Percentiles rank a stretch among this genome's conserved stretches.
Evolutionary conservation across 306 rosid species (phyloP).

Genomic region (Pachyrhizus erosus): DNA sequence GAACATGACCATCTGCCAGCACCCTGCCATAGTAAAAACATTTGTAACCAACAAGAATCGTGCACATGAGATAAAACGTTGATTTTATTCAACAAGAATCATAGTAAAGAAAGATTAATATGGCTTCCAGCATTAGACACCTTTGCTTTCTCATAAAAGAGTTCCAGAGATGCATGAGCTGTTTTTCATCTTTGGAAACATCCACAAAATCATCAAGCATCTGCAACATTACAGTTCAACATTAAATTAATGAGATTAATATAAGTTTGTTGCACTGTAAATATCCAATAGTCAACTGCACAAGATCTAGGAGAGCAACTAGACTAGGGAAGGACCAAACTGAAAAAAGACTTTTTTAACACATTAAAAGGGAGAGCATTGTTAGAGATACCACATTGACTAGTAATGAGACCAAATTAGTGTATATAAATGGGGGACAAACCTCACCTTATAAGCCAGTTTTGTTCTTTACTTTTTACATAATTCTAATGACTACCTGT

Average conservation of each 20-base stretch:
- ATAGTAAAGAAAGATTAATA: conserved; percentile 39
- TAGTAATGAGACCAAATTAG: too few species aligned
- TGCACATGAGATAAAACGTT: conserved; percentile 7
- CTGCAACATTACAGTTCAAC: conserved; percentile 58
- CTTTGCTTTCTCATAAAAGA: conserved; percentile 94
- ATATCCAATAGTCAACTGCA: conserved; percentile 24
- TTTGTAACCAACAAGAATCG: conserved; percentile 31
- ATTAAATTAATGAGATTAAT: conserved; percentile 33
- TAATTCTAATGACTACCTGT: conserved; percentile 23
- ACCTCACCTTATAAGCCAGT: too few species aligned
- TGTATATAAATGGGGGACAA: too few species aligned
- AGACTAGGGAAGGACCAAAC: conserved; percentile 20
- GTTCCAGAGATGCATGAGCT: conserved; percentile 99
- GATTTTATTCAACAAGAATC: too few species aligned
- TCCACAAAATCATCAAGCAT: conserved; percentile 99
- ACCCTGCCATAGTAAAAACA: conserved; percentile 65
- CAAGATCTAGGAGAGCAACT: conserved; percentile 25
- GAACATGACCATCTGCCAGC: conserved; percentile 94
- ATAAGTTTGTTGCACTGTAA: conserved; percentile 15
- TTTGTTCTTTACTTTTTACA: conserved; percentile 36
- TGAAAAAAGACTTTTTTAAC: background rate
- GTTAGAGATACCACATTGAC: too few species aligned
- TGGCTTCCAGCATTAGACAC: conserved; percentile 48
- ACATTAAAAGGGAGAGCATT: background rate
- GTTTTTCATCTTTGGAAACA: conserved; percentile 92